Base-by-base conservation (phyloP, 2,329 filamentous ascomycete species). In the Trichoderma endophyticum region DNA sequence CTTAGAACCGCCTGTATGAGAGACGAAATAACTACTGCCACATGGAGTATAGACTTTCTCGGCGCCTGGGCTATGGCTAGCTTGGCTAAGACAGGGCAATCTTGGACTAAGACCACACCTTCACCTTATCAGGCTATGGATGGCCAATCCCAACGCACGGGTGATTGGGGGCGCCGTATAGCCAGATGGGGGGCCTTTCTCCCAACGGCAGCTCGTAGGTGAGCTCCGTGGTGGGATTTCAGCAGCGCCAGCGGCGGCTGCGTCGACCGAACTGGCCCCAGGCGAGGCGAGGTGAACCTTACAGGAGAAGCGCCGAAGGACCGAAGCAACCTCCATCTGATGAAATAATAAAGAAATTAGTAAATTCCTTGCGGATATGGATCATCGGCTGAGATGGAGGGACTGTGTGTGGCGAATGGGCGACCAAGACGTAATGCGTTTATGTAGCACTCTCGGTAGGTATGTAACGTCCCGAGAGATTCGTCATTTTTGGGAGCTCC, bases 381-480 rank as follows among this genome's bases (percentile, higher is more conserved):
- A 70, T 61, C 48, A 39, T 70, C 28, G 56, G 60, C 57, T 62
- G 51, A 54, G 51, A 48, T 69, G 71, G 65, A 56, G 36, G 71
- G 61, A 43, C 32, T 57, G 56, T 34, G 51, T 24, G 68, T 67
- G 70, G 71, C 77, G 77, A 78, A 78, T 78, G 69, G 74, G 71
- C 72, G 71, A 36, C 56, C 67, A 69, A 70, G 74, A 78, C 76
- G 77, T 77, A 78, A 79, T 76, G 74, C 71, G 70, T 77, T 78
- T 75, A 78, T 73, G 74, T 74, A 74, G 54, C 57, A 56, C 34
- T 21, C 48, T 48, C 18, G 2, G 32, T n/a, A 18, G 56, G 48
- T 69, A 60, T 72, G 71, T 60, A 72, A 70, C 65, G 56, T 72
- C 36, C 39, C 65, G 64, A 18, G 48, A 69, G 57, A 56, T 36